Evolutionary conservation across 768 basidiomycete genomes (phyloP).

Genomic region (Boletus pseudo-olivaceus): DNA sequence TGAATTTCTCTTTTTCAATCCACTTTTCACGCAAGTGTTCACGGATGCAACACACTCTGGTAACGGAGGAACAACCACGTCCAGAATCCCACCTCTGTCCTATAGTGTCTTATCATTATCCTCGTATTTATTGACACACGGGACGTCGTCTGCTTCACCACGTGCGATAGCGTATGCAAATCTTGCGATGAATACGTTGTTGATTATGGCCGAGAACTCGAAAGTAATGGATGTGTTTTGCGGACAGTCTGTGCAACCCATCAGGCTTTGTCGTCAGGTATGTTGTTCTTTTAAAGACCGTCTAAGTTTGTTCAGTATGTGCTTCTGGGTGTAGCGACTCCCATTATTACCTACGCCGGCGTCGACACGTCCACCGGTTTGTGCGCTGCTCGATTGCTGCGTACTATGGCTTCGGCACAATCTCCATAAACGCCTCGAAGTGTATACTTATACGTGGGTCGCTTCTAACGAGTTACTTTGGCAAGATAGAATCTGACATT

Average conservation of each 20-base stretch:
- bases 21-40: conserved; percentile 46
- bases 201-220: conserved; percentile 48
- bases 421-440: conserved; percentile 58
- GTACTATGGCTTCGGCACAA: conserved; percentile 71
- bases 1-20: conserved; percentile 55
- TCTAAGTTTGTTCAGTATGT: not conserved
- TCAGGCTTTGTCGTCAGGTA: conserved; percentile 66
- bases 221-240: conserved; percentile 46
- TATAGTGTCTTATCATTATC: conserved; percentile 53
- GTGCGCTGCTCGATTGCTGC: conserved; percentile 64
- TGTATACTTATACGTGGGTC: conserved; percentile 53
- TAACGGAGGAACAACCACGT: conserved; percentile 20
- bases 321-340: conserved; percentile 38
- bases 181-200: conserved; percentile 51
- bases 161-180: conserved; percentile 62
- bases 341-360: conserved; percentile 46
- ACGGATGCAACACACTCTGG: conserved; percentile 34
- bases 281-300: conserved; percentile 6
- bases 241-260: conserved; percentile 36
- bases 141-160: conserved; percentile 54
- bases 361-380: conserved; percentile 44
- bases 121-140: conserved; percentile 66
- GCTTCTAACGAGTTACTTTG: not conserved
- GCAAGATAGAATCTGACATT: not conserved
- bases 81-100: conserved; percentile 35